Evolutionary conservation across 2,329 filamentous ascomycete genomes (phyloP), one percentile per base, ranked within the genome.

Genomic region (Ophiognomonia clavigignenti-juglandacearum): DNA sequence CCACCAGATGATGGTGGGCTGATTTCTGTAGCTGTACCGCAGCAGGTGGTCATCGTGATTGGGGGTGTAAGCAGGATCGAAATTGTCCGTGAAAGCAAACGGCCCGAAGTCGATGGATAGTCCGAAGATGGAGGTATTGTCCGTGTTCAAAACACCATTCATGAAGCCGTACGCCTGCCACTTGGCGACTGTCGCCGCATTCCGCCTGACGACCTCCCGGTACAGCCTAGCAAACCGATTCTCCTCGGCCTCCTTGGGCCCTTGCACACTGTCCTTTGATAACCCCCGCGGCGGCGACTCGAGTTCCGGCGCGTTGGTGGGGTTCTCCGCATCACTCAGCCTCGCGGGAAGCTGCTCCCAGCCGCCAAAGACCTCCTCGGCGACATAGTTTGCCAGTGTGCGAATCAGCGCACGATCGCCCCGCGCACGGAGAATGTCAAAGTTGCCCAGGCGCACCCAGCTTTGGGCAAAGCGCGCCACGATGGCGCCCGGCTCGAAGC

Each of bases 151-250:
- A 4, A 98, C 93, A 38, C 93, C 93, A 59, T 98, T 98, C 77
- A 95, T 97, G 70, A 98, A 98, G n/a, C 89, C 93, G 60, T 97
- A 97, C 0, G 89, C 90, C 70, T 98, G 95, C 92, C 93, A 97
- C 56, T 85, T 80, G 10, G 93, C 93, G 2, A 97, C 91, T 0
- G 87, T 95, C 49, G 77, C 74, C 1, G 93, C 93, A 61, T 96
- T 98, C 26, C 88, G 80, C 35, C 89, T 82, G 4, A 83, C 83
- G 47, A 98, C 83, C 59, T 95, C 90, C 29, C 93, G 83, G 64
- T 95, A 98, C 1, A 98, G 71, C 14, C 91, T 78, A 1, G 86
- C 75, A 63, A 93, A 98, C 26, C 92, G 80, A 62, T 98, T 98
- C 61, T 96, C 86, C 49, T 85, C 80, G 4, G 77, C 68, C 2